Percentiles rank a stretch among this genome's conserved stretches.
Conservation (phyloP, 176 grass and related monocot genomes). For the Stipa capillata region DNA sequence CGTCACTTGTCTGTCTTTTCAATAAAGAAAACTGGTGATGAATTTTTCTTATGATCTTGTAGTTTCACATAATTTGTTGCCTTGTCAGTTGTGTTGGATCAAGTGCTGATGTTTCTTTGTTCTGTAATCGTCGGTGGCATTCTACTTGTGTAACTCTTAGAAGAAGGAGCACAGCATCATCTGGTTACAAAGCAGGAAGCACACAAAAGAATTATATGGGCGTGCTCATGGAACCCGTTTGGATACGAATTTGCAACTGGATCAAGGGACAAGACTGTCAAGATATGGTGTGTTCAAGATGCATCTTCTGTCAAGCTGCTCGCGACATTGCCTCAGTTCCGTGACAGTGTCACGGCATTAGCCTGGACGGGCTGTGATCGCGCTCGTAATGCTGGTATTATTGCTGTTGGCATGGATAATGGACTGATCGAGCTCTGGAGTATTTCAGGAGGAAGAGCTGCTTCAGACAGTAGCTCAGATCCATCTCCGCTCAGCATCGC, state of each 20-base stretch:
- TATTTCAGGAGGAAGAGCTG: constrained; percentile 30
- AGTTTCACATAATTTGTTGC: constrained; percentile 8
- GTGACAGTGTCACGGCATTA: constrained; percentile 81
- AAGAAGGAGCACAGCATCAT: constrained; percentile 38
- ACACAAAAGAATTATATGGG: constrained; percentile 98
- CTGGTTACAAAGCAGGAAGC: constrained; percentile 71
- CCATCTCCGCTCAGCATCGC: constrained; percentile 17
- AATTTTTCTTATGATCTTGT: not conserved
- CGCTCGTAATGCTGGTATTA: constrained; percentile 42
- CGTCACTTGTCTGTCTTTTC: constrained; percentile 57
- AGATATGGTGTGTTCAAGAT: constrained; percentile 57
- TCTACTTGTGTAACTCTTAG: constrained; percentile 24
- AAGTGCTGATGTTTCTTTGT: constrained; percentile 17
- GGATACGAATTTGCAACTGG: constrained; percentile 75
- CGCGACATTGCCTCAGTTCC: constrained; percentile 46
- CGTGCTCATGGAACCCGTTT: constrained; percentile 88
- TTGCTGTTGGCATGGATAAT: constrained; percentile 87
- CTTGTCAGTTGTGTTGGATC: no score
- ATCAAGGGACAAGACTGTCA: constrained; percentile 88
- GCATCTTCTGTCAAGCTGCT: constrained; percentile 56
- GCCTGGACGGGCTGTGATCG: constrained; percentile 61
- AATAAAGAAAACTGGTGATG: constrained; percentile 36
- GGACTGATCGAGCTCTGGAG: constrained; percentile 90
- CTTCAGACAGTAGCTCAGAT: not conserved
- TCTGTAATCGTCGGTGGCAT: constrained; percentile 1